Evolutionary conservation across 768 basidiomycete species (phyloP), one percentile per base, ranked within the genome.

Genomic region (Tricholoma terreum): DNA sequence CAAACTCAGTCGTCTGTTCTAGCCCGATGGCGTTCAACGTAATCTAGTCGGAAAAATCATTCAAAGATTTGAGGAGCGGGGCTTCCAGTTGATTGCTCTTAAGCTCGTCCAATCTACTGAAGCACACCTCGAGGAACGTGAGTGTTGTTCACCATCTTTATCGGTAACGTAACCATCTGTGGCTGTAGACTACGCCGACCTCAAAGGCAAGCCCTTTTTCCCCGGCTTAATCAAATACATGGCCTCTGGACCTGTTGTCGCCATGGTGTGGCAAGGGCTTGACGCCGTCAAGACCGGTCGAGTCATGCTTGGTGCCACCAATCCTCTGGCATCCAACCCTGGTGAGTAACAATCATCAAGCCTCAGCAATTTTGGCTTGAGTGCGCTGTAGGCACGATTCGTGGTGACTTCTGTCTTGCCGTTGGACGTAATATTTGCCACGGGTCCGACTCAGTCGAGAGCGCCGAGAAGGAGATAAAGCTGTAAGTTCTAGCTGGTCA

Each of bases 11-110:
- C 34, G 34, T 62, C 17, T 34, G 46, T 15, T 12, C 31, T 57
- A 97, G 95, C 97, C 97, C 68, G 97, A 99, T 78, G 97, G 96
- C 74, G 97, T 99, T 80, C 94, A 98, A 78, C 91, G 97, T 67
- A 87, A 82, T 65, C 90, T 98, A 76, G 81, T 95, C 73, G 96
- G 93, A 72, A 88, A 93, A 79, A 98, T 98, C 85, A 92, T 96
- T 76, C 67, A 82, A 70, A 85, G 96, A 67, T 98, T 99, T 77
- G 97, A 99, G 85, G 86, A 90, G 80, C 93, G 96, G 65, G 97
- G 97, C 64, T 99, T 86, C 87, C 97, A 98, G 83, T 89, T 98
- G 72, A 80, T 89, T 70, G 96, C 96, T 58, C 80, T 98, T 71
- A 98, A 99, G 81, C 81, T 98, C 71, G 86, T 86, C 60, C 85